Conservation (phyloP, 2,329 filamentous ascomycete species). For the Cladosporium sp. region DNA sequence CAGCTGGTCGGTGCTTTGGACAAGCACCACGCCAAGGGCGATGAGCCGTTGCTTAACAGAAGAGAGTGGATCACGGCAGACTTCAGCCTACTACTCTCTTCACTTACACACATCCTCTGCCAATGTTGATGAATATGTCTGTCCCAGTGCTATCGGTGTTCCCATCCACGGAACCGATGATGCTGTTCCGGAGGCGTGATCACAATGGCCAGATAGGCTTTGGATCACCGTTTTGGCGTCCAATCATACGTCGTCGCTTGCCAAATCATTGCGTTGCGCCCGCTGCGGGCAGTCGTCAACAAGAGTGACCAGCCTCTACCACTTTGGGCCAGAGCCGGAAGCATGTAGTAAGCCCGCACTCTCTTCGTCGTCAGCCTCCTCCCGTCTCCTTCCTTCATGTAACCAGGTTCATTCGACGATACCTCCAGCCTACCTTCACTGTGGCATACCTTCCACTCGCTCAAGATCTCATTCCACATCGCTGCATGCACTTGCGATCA, state of each 20-base stretch:
- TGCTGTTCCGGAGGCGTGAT: background rate
- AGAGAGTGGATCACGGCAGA: slow-evolving; percentile 11
- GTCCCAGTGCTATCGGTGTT: background rate
- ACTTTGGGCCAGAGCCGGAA: background rate
- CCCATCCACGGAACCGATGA: background rate
- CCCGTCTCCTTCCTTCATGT: background rate
- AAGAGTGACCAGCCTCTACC: slow-evolving; percentile 3
- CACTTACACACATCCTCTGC: background rate
- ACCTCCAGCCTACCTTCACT: background rate
- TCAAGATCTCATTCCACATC: background rate
- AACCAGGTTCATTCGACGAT: background rate
- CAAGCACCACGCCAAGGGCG: slow-evolving; percentile 5
- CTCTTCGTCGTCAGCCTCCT: slow-evolving; percentile 2
- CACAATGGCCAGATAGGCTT: slow-evolving; percentile 1
- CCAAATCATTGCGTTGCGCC: background rate
- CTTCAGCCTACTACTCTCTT: background rate
- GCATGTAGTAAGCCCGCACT: slow-evolving; percentile 2
- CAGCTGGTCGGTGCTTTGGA: background rate
- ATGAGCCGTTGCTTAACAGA: background rate
- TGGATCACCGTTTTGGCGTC: background rate
- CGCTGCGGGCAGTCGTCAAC: slow-evolving; percentile 2
- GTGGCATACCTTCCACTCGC: slow-evolving; percentile 2
- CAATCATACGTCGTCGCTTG: slow-evolving; percentile 10
- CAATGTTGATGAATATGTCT: background rate
- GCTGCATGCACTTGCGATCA: slow-evolving; percentile 1